Evolutionary conservation across 1,284 basidiomycete genomes (phyloP).

Genomic region (Austroboletus novae-zelandiae): DNA sequence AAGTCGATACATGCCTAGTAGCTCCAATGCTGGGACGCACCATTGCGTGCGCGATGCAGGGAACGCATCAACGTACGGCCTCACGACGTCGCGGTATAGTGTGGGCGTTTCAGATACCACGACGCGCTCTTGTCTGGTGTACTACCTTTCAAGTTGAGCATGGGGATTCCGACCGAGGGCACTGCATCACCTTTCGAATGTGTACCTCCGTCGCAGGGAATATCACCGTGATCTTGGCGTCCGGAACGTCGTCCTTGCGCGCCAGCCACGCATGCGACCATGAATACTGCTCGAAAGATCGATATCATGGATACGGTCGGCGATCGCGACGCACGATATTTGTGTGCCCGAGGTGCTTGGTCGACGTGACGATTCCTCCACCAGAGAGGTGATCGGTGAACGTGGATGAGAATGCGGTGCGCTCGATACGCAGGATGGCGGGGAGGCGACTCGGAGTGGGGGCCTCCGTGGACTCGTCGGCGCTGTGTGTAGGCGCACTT

Average conservation of each 20-base stretch:
- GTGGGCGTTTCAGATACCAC: slow-evolving; percentile 83
- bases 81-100: slow-evolving; percentile 67
- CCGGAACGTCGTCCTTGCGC: slow-evolving; percentile 33
- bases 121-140: slow-evolving; percentile 69
- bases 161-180: neutral
- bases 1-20: neutral
- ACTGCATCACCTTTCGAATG: slow-evolving; percentile 58
- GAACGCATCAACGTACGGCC: slow-evolving; percentile 77
- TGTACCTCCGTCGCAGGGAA: slow-evolving; percentile 83
- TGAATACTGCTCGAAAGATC: slow-evolving; percentile 34
- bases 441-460: slow-evolving; percentile 16
- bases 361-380: slow-evolving; percentile 27
- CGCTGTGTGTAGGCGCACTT: neutral
- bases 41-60: slow-evolving; percentile 79
- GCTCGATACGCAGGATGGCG: slow-evolving; percentile 62
- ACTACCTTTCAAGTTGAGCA: slow-evolving; percentile 43
- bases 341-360: slow-evolving; percentile 40
- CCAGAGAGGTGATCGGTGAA: slow-evolving; percentile 21
- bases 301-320: neutral
- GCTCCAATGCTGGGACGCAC: slow-evolving; percentile 37
- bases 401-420: slow-evolving; percentile 47
- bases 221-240: slow-evolving; percentile 69
- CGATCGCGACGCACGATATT: slow-evolving; percentile 42
- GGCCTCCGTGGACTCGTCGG: neutral
- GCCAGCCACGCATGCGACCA: slow-evolving; percentile 45